These are phyloP conservation scores for Arachnomyces sp. DNA, from an alignment of 2,329 filamentous ascomycete genomes.

Conservation along the genomic window DNA sequence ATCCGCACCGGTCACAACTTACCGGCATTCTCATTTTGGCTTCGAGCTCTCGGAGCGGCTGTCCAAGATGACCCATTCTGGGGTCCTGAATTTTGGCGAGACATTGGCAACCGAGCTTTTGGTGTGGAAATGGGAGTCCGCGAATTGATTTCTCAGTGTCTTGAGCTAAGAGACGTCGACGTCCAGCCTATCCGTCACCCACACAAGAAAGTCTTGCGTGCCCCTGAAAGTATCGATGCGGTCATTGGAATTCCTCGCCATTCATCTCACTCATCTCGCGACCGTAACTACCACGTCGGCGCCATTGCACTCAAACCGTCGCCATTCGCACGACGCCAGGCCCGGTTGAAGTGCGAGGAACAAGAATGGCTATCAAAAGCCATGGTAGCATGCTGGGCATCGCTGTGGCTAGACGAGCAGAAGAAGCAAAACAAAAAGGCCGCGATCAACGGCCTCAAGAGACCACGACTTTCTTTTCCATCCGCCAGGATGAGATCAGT, in stretches of 20 bases:
- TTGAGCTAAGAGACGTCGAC: conserved; percentile 24
- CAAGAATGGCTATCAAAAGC: conserved; percentile 19
- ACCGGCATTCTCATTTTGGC: conserved; percentile 33
- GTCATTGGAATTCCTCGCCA: too few species aligned
- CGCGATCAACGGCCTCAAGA: background rate
- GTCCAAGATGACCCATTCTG: conserved; percentile 38
- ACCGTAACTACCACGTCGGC: conserved; percentile 16
- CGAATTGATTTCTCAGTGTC: conserved; percentile 32
- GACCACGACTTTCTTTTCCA: background rate
- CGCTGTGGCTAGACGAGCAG: conserved; percentile 19
- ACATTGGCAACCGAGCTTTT: conserved; percentile 33
- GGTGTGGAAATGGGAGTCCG: conserved; percentile 32
- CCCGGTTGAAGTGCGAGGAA: conserved; percentile 28
- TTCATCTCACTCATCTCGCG: conserved; percentile 12
- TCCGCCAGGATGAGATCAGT: background rate
- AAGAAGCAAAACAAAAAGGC: conserved; percentile 1
- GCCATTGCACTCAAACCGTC: conserved; percentile 23
- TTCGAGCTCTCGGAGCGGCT: conserved; percentile 29
- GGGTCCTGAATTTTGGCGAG: conserved; percentile 35
- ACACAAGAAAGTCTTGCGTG: background rate
- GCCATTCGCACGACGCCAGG: conserved; percentile 25
- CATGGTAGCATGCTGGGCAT: conserved; percentile 15
- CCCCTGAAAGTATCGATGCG: conserved; percentile 2
- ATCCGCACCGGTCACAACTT: conserved; percentile 14
- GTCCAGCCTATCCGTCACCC: conserved; percentile 7